phyloP scores from a whole-genome alignment of 345 rosid genomes.

The Eucalyptus sp. region DNA sequence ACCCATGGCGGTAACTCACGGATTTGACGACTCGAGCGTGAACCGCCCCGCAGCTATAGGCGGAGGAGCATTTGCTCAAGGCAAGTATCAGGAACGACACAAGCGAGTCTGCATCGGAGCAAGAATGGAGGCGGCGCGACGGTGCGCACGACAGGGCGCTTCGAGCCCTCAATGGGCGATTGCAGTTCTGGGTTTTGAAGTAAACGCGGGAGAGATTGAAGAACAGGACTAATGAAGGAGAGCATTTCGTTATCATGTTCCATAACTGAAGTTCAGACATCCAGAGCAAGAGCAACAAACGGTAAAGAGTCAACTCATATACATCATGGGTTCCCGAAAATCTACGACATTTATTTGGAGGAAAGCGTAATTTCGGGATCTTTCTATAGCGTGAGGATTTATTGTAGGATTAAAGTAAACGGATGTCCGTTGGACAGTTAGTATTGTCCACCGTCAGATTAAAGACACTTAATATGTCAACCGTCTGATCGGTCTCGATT shows the following conservation, averaged over 20 bases:
- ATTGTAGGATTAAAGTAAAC: neutral
- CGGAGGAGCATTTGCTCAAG: slow-evolving; percentile 24
- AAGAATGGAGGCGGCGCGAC: neutral
- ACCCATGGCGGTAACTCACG: slow-evolving; percentile 43
- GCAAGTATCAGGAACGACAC: slow-evolving; percentile 32
- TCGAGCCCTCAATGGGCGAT: neutral
- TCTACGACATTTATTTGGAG: neutral
- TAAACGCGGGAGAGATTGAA: neutral
- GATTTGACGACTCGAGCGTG: slow-evolving; percentile 44
- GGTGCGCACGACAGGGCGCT: neutral
- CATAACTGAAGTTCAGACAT: neutral
- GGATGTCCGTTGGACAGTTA: neutral
- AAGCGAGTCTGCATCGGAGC: slow-evolving; percentile 10
- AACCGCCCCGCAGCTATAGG: slow-evolving; percentile 13
- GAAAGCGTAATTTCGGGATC: neutral
- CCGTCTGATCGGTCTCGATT: neutral
- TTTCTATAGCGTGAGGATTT: neutral
- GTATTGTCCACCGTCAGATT: neutral
- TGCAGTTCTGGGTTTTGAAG: neutral
- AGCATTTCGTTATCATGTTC: slow-evolving; percentile 2
- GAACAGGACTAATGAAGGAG: neutral
- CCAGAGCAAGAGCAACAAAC: neutral
- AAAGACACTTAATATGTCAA: neutral
- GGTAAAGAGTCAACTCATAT: neutral
- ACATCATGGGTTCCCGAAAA: neutral